Evolutionary conservation across 345 rosid genomes (phyloP), one percentile per base, ranked within the genome.

Genomic region (Syzygium grande): DNA sequence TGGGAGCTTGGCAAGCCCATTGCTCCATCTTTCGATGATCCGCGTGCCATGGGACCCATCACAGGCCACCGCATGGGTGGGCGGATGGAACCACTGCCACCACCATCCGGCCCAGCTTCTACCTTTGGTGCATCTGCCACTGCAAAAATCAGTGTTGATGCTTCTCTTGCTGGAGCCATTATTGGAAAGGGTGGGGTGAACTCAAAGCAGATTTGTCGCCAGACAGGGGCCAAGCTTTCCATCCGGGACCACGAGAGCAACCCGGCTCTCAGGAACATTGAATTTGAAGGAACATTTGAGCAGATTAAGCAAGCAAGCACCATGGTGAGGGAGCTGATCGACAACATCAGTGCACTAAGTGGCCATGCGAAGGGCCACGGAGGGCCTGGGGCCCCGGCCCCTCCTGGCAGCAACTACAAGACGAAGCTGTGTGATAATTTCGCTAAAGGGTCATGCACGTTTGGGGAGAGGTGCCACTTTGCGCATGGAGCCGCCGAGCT

Each of bases 401-500:
- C 91, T 87, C 92, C 91, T 0, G 91, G 93, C 86, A 91, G 89
- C 91, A 96, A 96, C 95, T 96, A 38, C 87, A 98, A 96, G 91
- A 98, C 98, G 3, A 98, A 96, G 92, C 61, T 98, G 4, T 98
- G 99, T 53, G 98, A 94, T 56, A 96, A 96, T 79, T 96, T 92
- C 85, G 49, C 94, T 2, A 95, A 97, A 86, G 99, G 99, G 73
- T 90, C 90, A 86, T 98, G 99, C 92, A 95, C 93, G 84, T 98
- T 96, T 79, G 99, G 99, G 46, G 95, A 95, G 38, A 94, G 95
- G 90, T 98, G 99, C 85, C 97, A 96, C 94, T 97, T 97, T 89
- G 99, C 98, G 51, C 99, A 96, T n/a, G 98, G 99, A 4, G 94
- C 95, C 84, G 94, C 94, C 1, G 99, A 97, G 90, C 86, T 97